Percentiles rank a stretch among this genome's conserved stretches.
phyloP scores from a whole-genome alignment of 2,329 filamentous ascomycete species.

The Ascochyta koolunga region DNA sequence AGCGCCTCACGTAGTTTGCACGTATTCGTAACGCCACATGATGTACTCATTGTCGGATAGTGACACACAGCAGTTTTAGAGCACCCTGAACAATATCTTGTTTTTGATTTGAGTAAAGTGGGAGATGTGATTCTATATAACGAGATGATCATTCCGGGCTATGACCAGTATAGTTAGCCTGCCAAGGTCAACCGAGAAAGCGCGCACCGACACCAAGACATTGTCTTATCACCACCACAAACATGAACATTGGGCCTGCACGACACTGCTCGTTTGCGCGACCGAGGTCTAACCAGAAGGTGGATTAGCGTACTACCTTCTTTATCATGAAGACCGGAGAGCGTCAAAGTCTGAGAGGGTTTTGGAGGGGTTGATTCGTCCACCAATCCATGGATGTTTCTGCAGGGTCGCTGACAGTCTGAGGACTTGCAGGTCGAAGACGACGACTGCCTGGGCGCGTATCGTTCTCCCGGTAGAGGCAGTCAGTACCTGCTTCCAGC shows the following conservation, averaged over 20 bases:
- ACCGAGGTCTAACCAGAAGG: not conserved
- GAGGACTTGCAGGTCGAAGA: slow-evolving; percentile 13
- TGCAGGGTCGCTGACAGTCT: slow-evolving; percentile 29
- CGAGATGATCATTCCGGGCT: slow-evolving; percentile 6
- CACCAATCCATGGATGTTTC: not conserved
- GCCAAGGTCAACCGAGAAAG: slow-evolving; percentile 4
- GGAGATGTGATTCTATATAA: not conserved
- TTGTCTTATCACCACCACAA: slow-evolving; percentile 22
- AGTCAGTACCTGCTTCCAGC: slow-evolving; percentile 16
- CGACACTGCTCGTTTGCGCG: not conserved
- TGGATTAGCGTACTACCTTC: too few species aligned
- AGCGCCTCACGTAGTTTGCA: slow-evolving; percentile 7
- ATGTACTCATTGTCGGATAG: not conserved
- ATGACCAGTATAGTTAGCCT: slow-evolving; percentile 8
- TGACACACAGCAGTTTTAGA: not conserved
- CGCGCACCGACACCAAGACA: slow-evolving; percentile 13
- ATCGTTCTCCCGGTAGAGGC: not conserved
- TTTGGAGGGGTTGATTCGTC: not conserved
- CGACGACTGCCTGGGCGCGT: slow-evolving; percentile 10
- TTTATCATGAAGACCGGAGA: not conserved
- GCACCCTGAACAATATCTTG: not conserved
- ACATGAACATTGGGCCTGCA: slow-evolving; percentile 4
- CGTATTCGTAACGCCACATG: slow-evolving; percentile 1
- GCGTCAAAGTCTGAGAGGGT: not conserved
- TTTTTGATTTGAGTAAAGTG: not conserved